phyloP scores from a whole-genome alignment of 202 grass and related monocot genomes.

The Dendrocalamus latiflorus region DNA sequence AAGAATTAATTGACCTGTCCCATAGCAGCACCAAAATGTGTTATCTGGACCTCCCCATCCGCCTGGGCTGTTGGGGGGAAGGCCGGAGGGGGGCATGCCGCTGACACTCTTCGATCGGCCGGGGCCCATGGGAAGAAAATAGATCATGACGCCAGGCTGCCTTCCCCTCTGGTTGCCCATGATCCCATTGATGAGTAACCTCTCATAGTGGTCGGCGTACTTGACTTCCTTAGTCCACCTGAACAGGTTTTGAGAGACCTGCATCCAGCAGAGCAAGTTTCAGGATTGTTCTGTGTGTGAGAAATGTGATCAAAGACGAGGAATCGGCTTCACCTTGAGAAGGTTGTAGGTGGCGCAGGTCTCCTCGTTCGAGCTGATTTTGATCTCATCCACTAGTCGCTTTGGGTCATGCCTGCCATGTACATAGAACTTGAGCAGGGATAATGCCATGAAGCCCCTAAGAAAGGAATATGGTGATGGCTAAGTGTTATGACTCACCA shows the following conservation, averaged over 20 bases:
- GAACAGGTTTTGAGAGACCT: constrained; percentile 66
- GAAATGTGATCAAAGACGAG: neutral
- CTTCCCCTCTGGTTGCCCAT: constrained; percentile 63
- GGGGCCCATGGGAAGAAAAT: constrained; percentile 61
- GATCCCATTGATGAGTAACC: constrained; percentile 58
- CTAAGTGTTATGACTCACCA: constrained; percentile 29
- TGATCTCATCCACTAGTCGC: constrained; percentile 48
- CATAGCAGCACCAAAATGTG: constrained; percentile 80
- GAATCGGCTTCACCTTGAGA: constrained; percentile 44
- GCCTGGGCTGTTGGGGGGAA: constrained; percentile 24
- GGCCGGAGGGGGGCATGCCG: constrained; percentile 21
- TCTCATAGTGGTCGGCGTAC: constrained; percentile 64
- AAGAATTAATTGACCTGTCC: constrained; percentile 38
- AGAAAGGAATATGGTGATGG: neutral
- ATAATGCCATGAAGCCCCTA: neutral
- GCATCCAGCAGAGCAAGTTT: neutral
- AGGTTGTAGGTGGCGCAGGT: constrained; percentile 67
- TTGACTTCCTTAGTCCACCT: constrained; percentile 63
- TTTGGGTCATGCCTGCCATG: constrained; percentile 47
- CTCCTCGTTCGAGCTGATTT: constrained; percentile 50
- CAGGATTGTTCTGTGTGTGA: neutral
- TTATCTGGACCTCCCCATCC: constrained; percentile 56
- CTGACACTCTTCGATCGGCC: constrained; percentile 57
- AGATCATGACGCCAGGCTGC: constrained; percentile 65
- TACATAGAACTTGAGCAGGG: neutral